Percentiles rank a stretch among this genome's conserved stretches.
Conservation (phyloP, 345 rosid species). For the Pseudoturritis turrita region DNA sequence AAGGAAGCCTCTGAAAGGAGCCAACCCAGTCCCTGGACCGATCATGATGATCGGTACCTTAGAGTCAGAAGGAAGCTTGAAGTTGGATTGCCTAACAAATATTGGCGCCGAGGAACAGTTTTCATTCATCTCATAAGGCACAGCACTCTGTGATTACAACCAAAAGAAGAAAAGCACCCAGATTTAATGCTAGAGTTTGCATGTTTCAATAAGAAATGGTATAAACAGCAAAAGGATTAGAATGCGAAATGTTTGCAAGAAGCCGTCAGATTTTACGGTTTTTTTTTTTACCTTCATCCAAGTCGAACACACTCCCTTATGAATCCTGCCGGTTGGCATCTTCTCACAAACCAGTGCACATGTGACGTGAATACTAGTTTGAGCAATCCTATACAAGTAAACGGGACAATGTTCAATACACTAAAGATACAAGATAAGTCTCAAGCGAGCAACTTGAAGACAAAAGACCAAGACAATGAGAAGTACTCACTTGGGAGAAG, state of each 20-base stretch:
- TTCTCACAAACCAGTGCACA: constrained; percentile 90
- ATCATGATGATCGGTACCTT: constrained; percentile 85
- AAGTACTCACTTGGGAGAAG: constrained; percentile 74
- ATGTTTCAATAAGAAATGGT: neutral
- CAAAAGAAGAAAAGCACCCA: neutral
- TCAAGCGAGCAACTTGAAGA: neutral
- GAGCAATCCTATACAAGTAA: constrained; percentile 55
- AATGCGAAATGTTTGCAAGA: neutral
- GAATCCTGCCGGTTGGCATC: constrained; percentile 78
- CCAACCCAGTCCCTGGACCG: constrained; percentile 97
- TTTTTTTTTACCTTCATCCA: constrained; percentile 63
- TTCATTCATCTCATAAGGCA: constrained; percentile 56
- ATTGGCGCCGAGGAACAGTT: constrained; percentile 84
- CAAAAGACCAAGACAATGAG: neutral
- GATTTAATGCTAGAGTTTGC: neutral
- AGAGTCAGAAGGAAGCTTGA: constrained; percentile 77
- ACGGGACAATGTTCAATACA: neutral
- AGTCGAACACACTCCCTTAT: constrained; percentile 93
- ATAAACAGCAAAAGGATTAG: neutral
- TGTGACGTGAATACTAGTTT: constrained; percentile 87
- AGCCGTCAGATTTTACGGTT: neutral
- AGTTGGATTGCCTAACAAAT: constrained; percentile 87
- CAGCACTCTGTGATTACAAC: constrained; percentile 49
- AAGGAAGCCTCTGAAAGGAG: constrained; percentile 98
- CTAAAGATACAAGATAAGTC: neutral